Evolutionary conservation across 106 monocot genomes (phyloP).

Genomic region (Agapanthus africanus): DNA sequence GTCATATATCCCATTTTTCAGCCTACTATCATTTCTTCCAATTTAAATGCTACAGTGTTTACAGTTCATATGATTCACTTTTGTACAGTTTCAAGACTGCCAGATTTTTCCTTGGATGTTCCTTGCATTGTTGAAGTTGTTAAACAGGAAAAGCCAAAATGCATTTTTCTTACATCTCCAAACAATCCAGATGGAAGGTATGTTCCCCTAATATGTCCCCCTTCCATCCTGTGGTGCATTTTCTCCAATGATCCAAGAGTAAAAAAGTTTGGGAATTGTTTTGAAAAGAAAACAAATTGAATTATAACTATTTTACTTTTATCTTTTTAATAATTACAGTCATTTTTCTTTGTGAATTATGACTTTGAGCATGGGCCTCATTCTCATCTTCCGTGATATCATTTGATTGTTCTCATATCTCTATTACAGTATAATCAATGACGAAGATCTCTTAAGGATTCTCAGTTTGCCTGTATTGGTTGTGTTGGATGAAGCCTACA

Average conservation of each 20-base stretch:
- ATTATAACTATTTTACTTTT: too few species aligned
- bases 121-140: conserved; percentile 65
- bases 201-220: conserved; percentile 11
- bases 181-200: conserved; percentile 99
- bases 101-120: conserved; percentile 80
- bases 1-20: neutral
- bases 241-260: too few species aligned
- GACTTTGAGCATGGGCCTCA: neutral
- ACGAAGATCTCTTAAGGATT: conserved; percentile 73
- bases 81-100: conserved; percentile 62
- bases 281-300: too few species aligned
- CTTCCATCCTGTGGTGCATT: neutral
- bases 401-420: neutral
- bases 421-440: conserved; percentile 64
- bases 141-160: conserved; percentile 84
- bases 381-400: neutral
- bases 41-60: neutral
- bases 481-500: conserved; percentile 95
- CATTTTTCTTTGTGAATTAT: neutral
- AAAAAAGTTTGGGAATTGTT: too few species aligned
- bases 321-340: neutral
- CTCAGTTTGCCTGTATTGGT: conserved; percentile 82
- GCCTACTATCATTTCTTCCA: neutral
- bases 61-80: conserved; percentile 4
- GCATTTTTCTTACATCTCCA: conserved; percentile 92